Conservation (phyloP, 2,329 filamentous ascomycete genomes). For the Nothopassalora personata region DNA sequence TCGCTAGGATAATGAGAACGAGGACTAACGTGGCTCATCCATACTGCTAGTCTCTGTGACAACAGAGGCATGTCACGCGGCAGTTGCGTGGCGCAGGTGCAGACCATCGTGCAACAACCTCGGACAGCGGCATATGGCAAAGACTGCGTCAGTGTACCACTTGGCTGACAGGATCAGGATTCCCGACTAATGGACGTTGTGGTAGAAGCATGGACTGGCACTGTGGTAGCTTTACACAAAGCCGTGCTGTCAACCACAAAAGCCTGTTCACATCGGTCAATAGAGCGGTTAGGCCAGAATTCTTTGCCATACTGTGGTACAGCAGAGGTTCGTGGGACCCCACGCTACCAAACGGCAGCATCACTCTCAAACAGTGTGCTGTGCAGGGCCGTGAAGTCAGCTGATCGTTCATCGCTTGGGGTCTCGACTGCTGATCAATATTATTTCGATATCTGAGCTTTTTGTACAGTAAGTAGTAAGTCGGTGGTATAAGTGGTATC, state of each 20-base stretch:
- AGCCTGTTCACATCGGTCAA: not conserved
- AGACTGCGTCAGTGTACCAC: not conserved
- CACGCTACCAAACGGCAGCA: not conserved
- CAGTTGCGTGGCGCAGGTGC: not conserved
- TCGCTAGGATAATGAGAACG: not conserved
- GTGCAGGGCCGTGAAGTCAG: no score
- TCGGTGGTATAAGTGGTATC: not conserved
- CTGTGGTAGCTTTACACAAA: not conserved
- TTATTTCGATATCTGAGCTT: not conserved
- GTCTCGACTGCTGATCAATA: no score
- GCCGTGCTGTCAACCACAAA: not conserved
- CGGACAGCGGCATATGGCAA: not conserved
- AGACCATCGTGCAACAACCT: no score
- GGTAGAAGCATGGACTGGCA: not conserved
- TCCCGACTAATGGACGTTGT: no score
- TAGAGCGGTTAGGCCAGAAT: not conserved
- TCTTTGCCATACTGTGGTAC: not conserved
- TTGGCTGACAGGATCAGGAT: not conserved
- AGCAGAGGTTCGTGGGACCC: not conserved
- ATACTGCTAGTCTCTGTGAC: not conserved
- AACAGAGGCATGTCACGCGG: not conserved
- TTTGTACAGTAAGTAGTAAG: not conserved
- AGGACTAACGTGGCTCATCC: not conserved
- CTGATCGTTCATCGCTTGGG: no score
- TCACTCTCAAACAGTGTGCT: not conserved